Evolutionary conservation across 768 basidiomycete species (phyloP).

Genomic region (Boletus barrowsii): DNA sequence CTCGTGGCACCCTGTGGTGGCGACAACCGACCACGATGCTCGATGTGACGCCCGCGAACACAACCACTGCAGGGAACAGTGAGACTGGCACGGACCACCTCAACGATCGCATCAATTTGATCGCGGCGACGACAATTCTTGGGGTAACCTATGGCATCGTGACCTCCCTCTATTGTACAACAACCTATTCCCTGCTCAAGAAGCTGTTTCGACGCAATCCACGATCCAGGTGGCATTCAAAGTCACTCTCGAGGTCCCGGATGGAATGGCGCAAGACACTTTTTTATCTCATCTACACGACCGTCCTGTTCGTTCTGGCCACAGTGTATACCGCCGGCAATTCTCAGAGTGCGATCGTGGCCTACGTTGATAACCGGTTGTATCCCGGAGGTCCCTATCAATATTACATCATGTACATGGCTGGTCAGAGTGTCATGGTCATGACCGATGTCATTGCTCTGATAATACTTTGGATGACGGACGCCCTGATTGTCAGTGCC

Average conservation of each 20-base stretch:
- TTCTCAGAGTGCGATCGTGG: constrained; percentile 27
- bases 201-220: constrained; percentile 11
- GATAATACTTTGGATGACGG: constrained; percentile 32
- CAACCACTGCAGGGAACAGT: neutral
- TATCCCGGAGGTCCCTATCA: constrained; percentile 26
- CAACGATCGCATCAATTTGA: constrained; percentile 24
- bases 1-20: constrained; percentile 8
- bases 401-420: constrained; percentile 25
- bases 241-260: neutral
- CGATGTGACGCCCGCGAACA: constrained; percentile 10
- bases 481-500: constrained; percentile 25
- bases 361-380: constrained; percentile 29
- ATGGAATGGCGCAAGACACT: constrained; percentile 17
- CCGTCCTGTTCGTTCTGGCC: constrained; percentile 25
- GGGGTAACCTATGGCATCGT: constrained; percentile 24
- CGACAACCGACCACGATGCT: constrained; percentile 1
- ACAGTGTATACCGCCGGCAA: constrained; percentile 29
- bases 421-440: constrained; percentile 20
- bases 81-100: constrained; percentile 10
- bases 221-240: constrained; percentile 6
- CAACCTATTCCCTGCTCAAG: constrained; percentile 17
- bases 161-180: constrained; percentile 18
- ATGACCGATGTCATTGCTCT: constrained; percentile 22
- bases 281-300: constrained; percentile 28
- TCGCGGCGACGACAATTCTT: constrained; percentile 23